Evolutionary conservation across 1,139 yeast genomes (phyloP), one percentile per base, ranked within the genome.

Genomic region (Debaryomycetaceae sp.): DNA sequence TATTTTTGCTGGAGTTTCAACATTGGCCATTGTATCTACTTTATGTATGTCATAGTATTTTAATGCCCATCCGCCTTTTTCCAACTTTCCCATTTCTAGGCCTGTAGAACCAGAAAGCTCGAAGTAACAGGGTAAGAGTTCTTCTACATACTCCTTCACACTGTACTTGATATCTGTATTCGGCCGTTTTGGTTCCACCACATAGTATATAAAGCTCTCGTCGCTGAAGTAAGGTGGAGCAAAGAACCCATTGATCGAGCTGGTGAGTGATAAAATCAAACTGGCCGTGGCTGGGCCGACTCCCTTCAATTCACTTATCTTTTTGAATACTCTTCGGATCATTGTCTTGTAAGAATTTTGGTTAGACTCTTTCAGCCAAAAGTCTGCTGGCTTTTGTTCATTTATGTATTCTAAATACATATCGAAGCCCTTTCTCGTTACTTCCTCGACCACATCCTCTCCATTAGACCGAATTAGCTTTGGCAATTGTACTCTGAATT

Each of bases 251-350:
- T 55, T 50, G 17, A 67, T 49, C 18, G 53, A 43, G 17, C 34
- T 29, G 13, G 63, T 40, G n/a, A 71, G 47, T 1, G 76, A 71
- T 33, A 70, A 51, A 0, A 75, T 52, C 37, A 75, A 56, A 36
- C 78, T 70, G 1, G 73, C 75, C 5, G 78, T 73, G 5, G 80
- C 79, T 1, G 79, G 78, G 0, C 80, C 80, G 5, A 74, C 76
- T 0, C 79, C 80, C 39, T 56, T 56, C 30, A 75, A 55, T 35
- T 57, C 59, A 43, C 71, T 61, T 5, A 68, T 43, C 28, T 48
- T 48, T 32, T 63, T 64, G 37, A 73, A 40, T 1, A 70, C 38
- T 6, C 43, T 41, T 36, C 59, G 60, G 5, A 67, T 50, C 0
- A 32, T 30, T 1, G 40, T 38, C 6, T 46, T 38, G 45, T 62